Evolutionary conservation across 2,329 filamentous ascomycete species (phyloP), one percentile per base, ranked within the genome.

Genomic region (Penicillium vulpinum): DNA sequence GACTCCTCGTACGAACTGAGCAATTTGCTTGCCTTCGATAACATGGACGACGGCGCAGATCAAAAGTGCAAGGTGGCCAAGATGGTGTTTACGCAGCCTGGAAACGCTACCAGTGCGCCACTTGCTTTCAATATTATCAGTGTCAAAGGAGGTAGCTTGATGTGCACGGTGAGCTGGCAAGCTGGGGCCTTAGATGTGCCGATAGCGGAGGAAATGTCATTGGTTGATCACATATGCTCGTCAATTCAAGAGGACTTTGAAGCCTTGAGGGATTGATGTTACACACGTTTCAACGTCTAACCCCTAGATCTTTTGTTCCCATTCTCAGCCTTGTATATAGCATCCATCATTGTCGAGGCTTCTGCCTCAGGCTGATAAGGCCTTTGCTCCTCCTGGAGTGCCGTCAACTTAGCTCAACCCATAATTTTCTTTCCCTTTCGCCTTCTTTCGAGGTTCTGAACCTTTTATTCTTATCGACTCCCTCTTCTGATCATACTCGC

Each of bases 1-100:
- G 76, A 78, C 39, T 67, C 59, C 16, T 78, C 77, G 5, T 80
- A 76, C 51, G 78, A 80, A 62, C 53, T 81, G 9, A 81, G 78
- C 64, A 82, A 81, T 58, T 48, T 80, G 2, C 71, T 74, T 29
- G 70, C 65, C 3, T 77, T 80, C 59, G 67, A 74, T 46, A 58
- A 58, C 18, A 52, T 78, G 57, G 63, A 73, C 41, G 60, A 55
- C 16, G 55, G 29, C 31, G 49, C 29, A 4, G 41, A 33, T 4
- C 54, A 51, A 0, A 35, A 40, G 2, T 57, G 35, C 54, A 48
- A 51, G 9, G 64, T 80, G 2, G 67, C 63, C 10, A 67, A 75
- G 22, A 70, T 79, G 64, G 56, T 79, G 1, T 81, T 81, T 61
- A 71, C 73, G 6, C 78, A 80, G 57, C 78, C 79, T 2, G 78